Percentiles rank a stretch among this genome's conserved stretches.
These are phyloP conservation scores for Immersiporthe knoxdaviesiana DNA, from an alignment of 2,329 filamentous ascomycete species.

Conservation along the genomic window DNA sequence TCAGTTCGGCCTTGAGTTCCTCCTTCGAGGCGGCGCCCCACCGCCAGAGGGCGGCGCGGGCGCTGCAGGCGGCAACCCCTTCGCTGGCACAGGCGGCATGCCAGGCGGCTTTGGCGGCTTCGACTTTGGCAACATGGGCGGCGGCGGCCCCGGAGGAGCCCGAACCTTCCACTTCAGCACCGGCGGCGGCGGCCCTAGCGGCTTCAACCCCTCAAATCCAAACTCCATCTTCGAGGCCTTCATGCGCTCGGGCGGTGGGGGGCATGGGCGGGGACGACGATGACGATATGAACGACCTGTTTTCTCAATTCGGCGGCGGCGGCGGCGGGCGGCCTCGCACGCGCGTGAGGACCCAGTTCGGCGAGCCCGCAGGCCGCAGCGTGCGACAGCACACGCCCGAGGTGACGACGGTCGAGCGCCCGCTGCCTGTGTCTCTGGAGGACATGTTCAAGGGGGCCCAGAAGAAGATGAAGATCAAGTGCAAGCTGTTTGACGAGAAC, in stretches of 20 bases:
- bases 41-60: slow-evolving; percentile 62
- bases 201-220: slow-evolving; percentile 83
- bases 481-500: slow-evolving; percentile 87
- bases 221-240: slow-evolving; percentile 87
- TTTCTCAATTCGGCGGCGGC: slow-evolving; percentile 53
- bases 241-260: slow-evolving; percentile 60
- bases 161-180: slow-evolving; percentile 69
- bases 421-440: slow-evolving; percentile 79
- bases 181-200: slow-evolving; percentile 55
- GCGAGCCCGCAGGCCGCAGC: slow-evolving; percentile 34
- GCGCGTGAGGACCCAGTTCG: slow-evolving; percentile 48
- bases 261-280: slow-evolving; percentile 52
- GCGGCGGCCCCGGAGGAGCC: slow-evolving; percentile 48
- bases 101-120: slow-evolving; percentile 58
- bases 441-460: slow-evolving; percentile 84
- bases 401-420: slow-evolving; percentile 86
- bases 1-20: slow-evolving; percentile 89
- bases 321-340: slow-evolving; percentile 44
- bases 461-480: slow-evolving; percentile 98
- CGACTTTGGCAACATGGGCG: slow-evolving; percentile 50
- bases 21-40: slow-evolving; percentile 76
- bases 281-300: slow-evolving; percentile 58
- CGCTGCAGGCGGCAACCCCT: slow-evolving; percentile 63
- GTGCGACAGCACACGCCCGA: slow-evolving; percentile 69
- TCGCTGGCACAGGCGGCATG: slow-evolving; percentile 59